Base-by-base conservation (phyloP, 2,329 filamentous ascomycete genomes). In the Emergomyces pasteurianus region DNA sequence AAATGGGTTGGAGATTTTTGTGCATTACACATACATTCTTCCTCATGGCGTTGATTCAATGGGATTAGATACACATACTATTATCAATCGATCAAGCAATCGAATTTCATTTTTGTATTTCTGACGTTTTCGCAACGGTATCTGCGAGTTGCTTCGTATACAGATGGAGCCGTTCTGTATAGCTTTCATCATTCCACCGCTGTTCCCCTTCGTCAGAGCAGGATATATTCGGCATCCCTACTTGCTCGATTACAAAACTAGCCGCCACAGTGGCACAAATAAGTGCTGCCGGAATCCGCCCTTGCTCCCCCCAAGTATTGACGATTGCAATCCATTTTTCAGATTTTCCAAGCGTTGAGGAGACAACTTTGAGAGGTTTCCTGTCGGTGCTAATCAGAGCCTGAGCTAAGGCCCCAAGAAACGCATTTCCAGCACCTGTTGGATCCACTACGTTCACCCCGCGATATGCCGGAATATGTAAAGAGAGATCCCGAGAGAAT, bases 161-260 rank as follows among this genome's bases (percentile, higher is more conserved):
- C 69, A 74, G 71, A 67, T 72, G 73, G 70, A 77, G 69, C 61
- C 75, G 72, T 72, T 75, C 73, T 68, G 69, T 71, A 68, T 76
- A 77, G 70, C 70, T 70, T 72, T 70, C 70, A 65, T 71, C 73
- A 67, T 79, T 79, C 77, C 77, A 79, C 64, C 69, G 65, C 63
- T 77, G 75, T 58, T 68, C 67, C 46, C 70, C 74, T 59, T 70
- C 65, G 6, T 64, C 66, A 61, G 68, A 60, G 49, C 61, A 64
- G 56, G 71, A 69, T 26, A 75, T 67, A 23, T 62, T 63, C 21
- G 92, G 92, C 72, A 95, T 83, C 0, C 94, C 92, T 58, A 95
- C 86, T 73, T 99, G 94, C 75, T 99, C 92, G 68, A 99, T 95
- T 18, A 90, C 90, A 73, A 96, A 94, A 69, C 91, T 92, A 8